A percentile compares a stretch with the other conserved stretches of the same genome.
Conservation (phyloP, 768 basidiomycete species). For the Suillus discolor region DNA sequence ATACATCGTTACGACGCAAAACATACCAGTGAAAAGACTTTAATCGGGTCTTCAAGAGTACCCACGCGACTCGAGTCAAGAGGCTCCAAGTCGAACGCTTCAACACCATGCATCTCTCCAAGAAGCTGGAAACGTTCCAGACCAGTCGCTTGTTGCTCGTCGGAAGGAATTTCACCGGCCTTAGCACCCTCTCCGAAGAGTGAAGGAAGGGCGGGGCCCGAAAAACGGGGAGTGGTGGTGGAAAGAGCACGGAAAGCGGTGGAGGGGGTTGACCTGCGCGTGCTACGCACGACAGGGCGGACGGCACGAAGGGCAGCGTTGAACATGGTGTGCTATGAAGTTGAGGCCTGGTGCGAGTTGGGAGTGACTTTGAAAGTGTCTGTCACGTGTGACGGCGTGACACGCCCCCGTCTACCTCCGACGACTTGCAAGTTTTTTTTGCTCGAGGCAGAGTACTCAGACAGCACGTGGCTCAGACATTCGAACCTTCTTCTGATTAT, state of each 20-base stretch:
- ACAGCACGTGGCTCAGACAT: too few relatives aligned
- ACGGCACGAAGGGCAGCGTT: conserved; percentile 27
- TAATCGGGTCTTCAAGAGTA: conserved; percentile 84
- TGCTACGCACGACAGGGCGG: conserved; percentile 25
- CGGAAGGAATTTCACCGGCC: conserved; percentile 76
- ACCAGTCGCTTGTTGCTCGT: conserved; percentile 92
- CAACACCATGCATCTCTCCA: conserved; percentile 84
- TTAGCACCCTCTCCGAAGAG: conserved; percentile 75
- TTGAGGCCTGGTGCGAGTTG: conserved; percentile 11
- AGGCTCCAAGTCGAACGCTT: conserved; percentile 87
- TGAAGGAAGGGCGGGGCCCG: conserved; percentile 63
- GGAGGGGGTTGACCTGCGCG: conserved; percentile 23
- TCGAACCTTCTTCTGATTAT: background rate
- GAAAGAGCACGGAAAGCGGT: conserved; percentile 58
- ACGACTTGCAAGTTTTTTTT: background rate
- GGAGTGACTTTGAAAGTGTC: conserved; percentile 25
- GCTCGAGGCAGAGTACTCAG: background rate
- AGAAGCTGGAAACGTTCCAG: conserved; percentile 93
- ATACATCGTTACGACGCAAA: conserved; percentile 5
- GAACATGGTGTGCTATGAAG: conserved; percentile 26
- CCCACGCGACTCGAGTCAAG: conserved; percentile 85
- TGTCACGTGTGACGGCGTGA: conserved; percentile 27
- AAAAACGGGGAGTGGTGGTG: conserved; percentile 53
- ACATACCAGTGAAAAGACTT: conserved; percentile 85
- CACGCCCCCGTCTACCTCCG: conserved; percentile 17